Base-by-base conservation (phyloP, 129 eudicot species). In the Tagetes erecta region DNA sequence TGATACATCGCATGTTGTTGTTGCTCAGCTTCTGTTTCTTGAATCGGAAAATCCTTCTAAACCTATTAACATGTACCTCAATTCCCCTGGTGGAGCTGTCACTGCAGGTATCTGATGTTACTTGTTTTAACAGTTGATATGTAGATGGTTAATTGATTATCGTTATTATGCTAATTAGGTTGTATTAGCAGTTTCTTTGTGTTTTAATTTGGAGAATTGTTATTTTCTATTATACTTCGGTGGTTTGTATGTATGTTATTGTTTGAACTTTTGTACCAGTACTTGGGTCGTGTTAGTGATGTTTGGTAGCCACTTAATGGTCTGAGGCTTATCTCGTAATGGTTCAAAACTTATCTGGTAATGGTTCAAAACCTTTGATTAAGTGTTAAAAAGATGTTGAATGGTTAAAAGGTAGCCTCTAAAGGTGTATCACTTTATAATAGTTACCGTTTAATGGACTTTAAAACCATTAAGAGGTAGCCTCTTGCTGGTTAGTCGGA, bases 1-100 rank as follows among this genome's bases (percentile, higher is more conserved):
- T 42, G 96, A 88, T 42, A 88, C 97, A 0, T 79, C 97, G 2
- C 96, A 91, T 78, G 92, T 91, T 53, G 97, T 91, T 13, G 97
- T 91, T n/a, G 97, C 97, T 33, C 96, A 91, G 89, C 85, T 91
- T 41, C 87, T 91, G 14, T 91, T 84, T 52, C 92, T 91, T 34
- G 97, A 91, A 72, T 91, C 97, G 4, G 97, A 91, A 34, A 91
- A 91, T 70, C 97, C 97, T 3, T 86, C 96, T 8, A 91, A 91
- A 59, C 97, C 97, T 10, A 88, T 88, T 59, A 81, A 88, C 76
- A 88, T 91, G 96, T 91, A 91, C 49, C 85, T 91, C 75, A 91
- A 91, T 68, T 91, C 97, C 69, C 96, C 97, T 12, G 97, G 97
- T 9, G 97, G 97, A 64, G 91, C 91, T 31, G 97, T 91, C 20